Evolutionary conservation across 2,329 filamentous ascomycete species (phyloP).

Genomic region (Herpotrichia juniperi): DNA sequence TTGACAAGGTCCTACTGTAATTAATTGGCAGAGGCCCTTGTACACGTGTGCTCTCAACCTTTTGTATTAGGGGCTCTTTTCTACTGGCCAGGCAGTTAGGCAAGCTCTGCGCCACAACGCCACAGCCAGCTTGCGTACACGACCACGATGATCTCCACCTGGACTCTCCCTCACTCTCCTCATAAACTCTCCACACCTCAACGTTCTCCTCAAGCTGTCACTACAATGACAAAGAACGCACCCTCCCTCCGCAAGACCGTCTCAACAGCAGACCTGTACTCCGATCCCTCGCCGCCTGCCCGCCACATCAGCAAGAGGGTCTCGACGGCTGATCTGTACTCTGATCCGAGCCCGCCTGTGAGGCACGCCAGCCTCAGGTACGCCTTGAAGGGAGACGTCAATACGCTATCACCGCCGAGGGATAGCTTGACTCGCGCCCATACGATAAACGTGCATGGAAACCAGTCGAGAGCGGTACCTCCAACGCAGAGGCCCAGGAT

Average conservation of each 20-base stretch:
- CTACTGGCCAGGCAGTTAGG: not conserved
- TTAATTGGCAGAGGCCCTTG: no score
- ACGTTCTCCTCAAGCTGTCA: not conserved
- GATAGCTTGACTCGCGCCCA: conserved; percentile 36
- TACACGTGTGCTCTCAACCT: no score
- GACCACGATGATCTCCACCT: conserved; percentile 1
- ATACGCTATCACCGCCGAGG: no score
- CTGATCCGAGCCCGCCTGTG: conserved; percentile 39
- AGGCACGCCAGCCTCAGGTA: conserved; percentile 33
- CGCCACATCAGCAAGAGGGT: conserved; percentile 41
- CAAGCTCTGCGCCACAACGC: conserved; percentile 1
- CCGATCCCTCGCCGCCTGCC: conserved; percentile 40
- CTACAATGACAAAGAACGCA: conserved; percentile 45
- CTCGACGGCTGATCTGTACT: conserved; percentile 44
- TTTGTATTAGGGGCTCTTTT: no score
- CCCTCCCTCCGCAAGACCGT: conserved; percentile 43
- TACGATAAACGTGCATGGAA: no score
- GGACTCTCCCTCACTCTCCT: not conserved
- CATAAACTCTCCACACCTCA: not conserved
- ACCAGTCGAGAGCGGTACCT: no score
- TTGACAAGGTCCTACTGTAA: not conserved
- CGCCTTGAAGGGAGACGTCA: no score
- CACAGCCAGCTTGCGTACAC: conserved; percentile 5
- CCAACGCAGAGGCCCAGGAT: conserved; percentile 28
- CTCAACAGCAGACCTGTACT: conserved; percentile 45